Conservation (phyloP, 73 alveolate species). For the Paramecium tetraurelia region DNA sequence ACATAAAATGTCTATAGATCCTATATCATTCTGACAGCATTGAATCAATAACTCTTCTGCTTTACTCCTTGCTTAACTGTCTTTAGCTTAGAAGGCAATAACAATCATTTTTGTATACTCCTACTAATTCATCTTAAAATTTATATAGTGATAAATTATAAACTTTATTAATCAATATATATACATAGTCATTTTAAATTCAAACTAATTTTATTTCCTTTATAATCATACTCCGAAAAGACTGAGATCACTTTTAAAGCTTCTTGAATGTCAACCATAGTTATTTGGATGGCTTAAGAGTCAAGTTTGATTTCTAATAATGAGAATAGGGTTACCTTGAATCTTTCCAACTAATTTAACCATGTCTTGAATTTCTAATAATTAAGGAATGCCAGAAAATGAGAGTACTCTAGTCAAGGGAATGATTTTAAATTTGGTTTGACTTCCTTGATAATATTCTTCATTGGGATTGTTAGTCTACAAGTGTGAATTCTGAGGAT, state of each 20-base stretch:
- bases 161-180: neutral
- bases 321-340: neutral
- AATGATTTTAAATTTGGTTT: neutral
- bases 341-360: constrained; percentile 1
- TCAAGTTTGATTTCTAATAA: neutral
- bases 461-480: neutral
- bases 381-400: neutral
- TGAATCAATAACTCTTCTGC: neutral
- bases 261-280: constrained; percentile 10
- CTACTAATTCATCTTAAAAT: neutral
- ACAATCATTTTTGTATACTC: neutral
- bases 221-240: constrained; percentile 35
- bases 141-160: neutral
- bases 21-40: neutral
- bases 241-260: constrained; percentile 34
- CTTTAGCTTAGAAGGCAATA: neutral
- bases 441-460: neutral
- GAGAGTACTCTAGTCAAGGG: neutral
- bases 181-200: neutral
- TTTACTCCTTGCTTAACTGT: neutral
- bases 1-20: neutral
- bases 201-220: neutral
- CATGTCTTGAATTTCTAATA: constrained; percentile 12
- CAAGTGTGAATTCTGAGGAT: neutral
- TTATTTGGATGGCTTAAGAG: neutral